A percentile compares a stretch with the other conserved stretches of the same genome.
Conservation (phyloP, 192 early-diverging fungal genomes). For the Diversispora eburnea region DNA sequence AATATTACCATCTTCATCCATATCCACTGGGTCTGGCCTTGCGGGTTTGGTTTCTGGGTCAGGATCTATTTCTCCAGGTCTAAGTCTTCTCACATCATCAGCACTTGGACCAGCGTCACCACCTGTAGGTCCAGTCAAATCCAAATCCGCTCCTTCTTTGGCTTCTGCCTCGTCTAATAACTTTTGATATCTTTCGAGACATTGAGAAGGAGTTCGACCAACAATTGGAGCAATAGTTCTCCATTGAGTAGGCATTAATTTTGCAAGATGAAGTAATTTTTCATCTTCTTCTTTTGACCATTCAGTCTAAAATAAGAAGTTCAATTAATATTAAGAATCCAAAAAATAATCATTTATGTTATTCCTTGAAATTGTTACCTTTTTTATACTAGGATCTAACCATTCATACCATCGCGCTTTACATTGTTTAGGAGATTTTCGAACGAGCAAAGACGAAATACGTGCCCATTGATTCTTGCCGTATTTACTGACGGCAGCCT, state of each 20-base stretch:
- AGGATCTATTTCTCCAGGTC: constrained; percentile 97
- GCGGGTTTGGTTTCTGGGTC: constrained; percentile 97
- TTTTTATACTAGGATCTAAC: constrained; percentile 98
- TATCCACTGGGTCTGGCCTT: constrained; percentile 95
- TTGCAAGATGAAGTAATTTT: constrained; percentile 93
- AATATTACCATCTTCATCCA: constrained; percentile 84
- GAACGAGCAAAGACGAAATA: constrained; percentile 90
- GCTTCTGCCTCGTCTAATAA: constrained; percentile 95
- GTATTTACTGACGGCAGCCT: constrained; percentile 97
- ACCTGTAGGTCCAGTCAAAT: constrained; percentile 53
- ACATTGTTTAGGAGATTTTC: constrained; percentile 98
- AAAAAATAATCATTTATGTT: not conserved
- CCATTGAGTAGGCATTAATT: constrained; percentile 99
- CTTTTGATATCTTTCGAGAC: constrained; percentile 92
- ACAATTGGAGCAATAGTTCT: constrained; percentile 98
- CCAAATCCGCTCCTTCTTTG: constrained; percentile 64
- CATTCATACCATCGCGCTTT: constrained; percentile 99
- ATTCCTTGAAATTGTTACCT: constrained; percentile 30
- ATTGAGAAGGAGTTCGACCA: constrained; percentile 93
- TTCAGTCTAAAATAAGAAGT: constrained; percentile 62
- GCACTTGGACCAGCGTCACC: constrained; percentile 75
- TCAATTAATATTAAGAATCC: not conserved
- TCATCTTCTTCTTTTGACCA: constrained; percentile 99
- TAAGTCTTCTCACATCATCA: constrained; percentile 80
- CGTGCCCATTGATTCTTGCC: constrained; percentile 99